phyloP scores from a whole-genome alignment of 108 stramenopile genomes.

The Nitzschia inconspicua region DNA sequence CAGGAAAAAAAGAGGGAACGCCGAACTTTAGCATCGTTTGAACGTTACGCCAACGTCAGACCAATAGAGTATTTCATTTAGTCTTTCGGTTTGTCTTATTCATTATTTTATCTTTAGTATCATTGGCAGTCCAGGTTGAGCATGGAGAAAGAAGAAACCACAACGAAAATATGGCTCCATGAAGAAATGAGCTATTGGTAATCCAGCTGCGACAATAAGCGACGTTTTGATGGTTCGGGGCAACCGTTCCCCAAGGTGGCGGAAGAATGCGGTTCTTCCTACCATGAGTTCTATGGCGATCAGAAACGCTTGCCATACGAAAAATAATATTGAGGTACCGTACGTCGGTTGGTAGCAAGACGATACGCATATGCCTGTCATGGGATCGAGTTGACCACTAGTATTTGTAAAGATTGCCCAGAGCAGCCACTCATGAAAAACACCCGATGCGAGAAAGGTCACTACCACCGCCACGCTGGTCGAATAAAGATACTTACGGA shows the following conservation, averaged over 20 bases:
- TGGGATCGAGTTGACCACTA: neutral
- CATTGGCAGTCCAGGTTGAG: constrained; percentile 23
- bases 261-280: constrained; percentile 7
- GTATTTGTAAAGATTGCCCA: constrained; percentile 2
- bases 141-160: constrained; percentile 44
- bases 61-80: neutral
- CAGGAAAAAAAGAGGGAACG: neutral
- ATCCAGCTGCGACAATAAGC: constrained; percentile 38
- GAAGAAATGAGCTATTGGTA: constrained; percentile 66
- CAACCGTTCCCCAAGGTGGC: constrained; percentile 1
- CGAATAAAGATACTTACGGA: constrained; percentile 25
- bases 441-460: constrained; percentile 62
- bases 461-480: constrained; percentile 29
- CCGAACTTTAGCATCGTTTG: constrained; percentile 1
- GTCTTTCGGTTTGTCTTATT: neutral
- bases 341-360: constrained; percentile 24
- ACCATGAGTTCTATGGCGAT: constrained; percentile 40
- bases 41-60: neutral
- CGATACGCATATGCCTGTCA: neutral
- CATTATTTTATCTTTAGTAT: constrained; percentile 2
- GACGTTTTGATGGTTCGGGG: constrained; percentile 39
- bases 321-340: constrained; percentile 54
- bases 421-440: constrained; percentile 73
- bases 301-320: constrained; percentile 61
- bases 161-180: constrained; percentile 47